Evolutionary conservation across 371 early-diverging fungal genomes (phyloP).

Genomic region (Chytridium lagenaria): DNA sequence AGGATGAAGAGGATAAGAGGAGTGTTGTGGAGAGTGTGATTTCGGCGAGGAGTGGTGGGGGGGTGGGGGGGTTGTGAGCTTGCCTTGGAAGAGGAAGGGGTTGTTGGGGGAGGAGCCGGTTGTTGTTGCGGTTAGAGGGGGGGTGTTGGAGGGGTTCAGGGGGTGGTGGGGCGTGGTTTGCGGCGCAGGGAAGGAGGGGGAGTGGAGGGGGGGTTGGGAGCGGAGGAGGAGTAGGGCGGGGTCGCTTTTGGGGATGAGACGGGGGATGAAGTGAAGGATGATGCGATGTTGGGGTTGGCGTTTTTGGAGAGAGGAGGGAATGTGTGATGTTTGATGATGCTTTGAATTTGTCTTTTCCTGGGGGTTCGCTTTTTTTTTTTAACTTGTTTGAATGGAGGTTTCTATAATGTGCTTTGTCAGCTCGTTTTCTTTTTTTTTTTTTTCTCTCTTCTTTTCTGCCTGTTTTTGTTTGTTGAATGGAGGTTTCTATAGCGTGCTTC

Average conservation of each 20-base stretch:
- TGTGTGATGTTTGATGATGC: too few species aligned
- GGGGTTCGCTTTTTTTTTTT: too few species aligned
- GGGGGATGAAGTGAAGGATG: background rate
- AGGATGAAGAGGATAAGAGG: background rate
- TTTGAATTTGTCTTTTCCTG: too few species aligned
- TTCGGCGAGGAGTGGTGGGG: background rate
- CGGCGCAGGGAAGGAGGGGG: background rate
- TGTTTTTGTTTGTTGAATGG: too few species aligned
- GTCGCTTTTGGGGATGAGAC: background rate
- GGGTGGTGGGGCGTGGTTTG: background rate
- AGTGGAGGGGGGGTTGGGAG: background rate
- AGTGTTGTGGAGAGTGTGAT: constrained; percentile 4
- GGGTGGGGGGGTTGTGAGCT: background rate
- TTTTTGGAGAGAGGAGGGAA: too few species aligned
- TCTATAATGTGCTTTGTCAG: too few species aligned
- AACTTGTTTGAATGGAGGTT: too few species aligned
- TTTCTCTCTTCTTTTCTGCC: too few species aligned
- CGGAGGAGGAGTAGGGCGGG: constrained; percentile 2
- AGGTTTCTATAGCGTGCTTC: too few species aligned
- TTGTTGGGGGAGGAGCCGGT: constrained; percentile 7
- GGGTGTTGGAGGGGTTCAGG: background rate
- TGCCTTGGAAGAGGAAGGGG: background rate
- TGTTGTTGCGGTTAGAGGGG: background rate
- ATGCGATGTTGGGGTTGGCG: constrained; percentile 7
- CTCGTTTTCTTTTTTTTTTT: too few species aligned